Percentiles rank a stretch among this genome's conserved stretches.
phyloP scores from a whole-genome alignment of 352 stramenopile genomes.

The Blastocystis sp. region DNA sequence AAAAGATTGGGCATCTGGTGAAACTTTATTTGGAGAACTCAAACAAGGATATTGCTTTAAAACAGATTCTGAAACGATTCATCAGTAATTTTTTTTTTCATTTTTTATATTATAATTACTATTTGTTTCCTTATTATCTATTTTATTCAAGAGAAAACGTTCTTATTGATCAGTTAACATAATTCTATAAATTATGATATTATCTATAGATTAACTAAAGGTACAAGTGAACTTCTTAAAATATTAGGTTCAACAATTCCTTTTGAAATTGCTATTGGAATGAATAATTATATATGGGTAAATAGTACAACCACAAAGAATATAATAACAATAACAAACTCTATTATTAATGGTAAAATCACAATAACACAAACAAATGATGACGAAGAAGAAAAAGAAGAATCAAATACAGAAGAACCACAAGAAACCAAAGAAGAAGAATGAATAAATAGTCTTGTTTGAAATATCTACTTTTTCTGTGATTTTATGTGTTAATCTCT shows the following conservation, averaged over 20 bases:
- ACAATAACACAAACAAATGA: too few species aligned
- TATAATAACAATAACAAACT: constrained; percentile 21
- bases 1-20: constrained; percentile 23
- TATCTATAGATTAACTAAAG: constrained; percentile 8
- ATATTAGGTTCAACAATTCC: constrained; percentile 28
- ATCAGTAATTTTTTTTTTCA: not conserved
- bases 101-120: too few species aligned
- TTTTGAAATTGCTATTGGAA: constrained; percentile 31
- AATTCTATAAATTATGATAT: too few species aligned
- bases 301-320: constrained; percentile 19
- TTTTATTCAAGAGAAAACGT: too few species aligned
- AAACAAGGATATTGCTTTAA: constrained; percentile 29
- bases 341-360: constrained; percentile 30
- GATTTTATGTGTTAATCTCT: too few species aligned
- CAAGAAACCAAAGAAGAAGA: too few species aligned
- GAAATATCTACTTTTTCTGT: too few species aligned
- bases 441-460: too few species aligned
- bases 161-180: too few species aligned
- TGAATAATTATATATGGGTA: constrained; percentile 34
- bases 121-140: too few species aligned
- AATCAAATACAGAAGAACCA: too few species aligned
- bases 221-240: not conserved
- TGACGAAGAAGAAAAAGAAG: too few species aligned
- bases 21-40: constrained; percentile 28
- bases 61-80: not conserved